These are phyloP conservation scores for Alternaria sp. DNA, from an alignment of 2,329 filamentous ascomycete genomes.

Conservation along the genomic window DNA sequence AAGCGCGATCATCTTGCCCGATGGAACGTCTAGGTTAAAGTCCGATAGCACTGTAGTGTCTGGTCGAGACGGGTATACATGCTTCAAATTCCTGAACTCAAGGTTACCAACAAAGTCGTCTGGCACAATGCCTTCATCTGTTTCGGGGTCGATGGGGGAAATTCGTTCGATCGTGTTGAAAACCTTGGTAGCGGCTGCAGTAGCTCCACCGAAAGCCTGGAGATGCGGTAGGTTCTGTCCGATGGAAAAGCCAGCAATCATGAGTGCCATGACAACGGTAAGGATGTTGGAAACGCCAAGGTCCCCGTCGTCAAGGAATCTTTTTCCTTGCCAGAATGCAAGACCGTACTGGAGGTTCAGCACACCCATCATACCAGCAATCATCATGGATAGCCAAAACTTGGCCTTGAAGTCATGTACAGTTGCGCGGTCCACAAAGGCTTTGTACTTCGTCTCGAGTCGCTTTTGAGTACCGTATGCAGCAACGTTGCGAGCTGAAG, in stretches of 20 bases:
- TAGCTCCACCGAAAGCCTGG: slow-evolving; percentile 83
- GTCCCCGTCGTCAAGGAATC: slow-evolving; percentile 66
- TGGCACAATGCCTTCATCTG: slow-evolving; percentile 75
- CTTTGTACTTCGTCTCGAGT: slow-evolving; percentile 85
- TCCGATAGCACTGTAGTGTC: slow-evolving; percentile 89
- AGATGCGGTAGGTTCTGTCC: slow-evolving; percentile 76
- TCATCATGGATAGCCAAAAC: slow-evolving; percentile 76
- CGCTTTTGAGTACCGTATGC: slow-evolving; percentile 95
- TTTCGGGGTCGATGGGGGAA: slow-evolving; percentile 83
- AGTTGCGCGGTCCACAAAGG: slow-evolving; percentile 76
- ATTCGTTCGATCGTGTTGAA: slow-evolving; percentile 90
- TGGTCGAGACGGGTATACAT: slow-evolving; percentile 93
- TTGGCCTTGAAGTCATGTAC: slow-evolving; percentile 81
- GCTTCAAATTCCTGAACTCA: slow-evolving; percentile 82
- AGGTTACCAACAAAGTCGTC: slow-evolving; percentile 79
- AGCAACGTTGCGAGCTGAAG: slow-evolving; percentile 89
- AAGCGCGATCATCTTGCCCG: slow-evolving; percentile 90
- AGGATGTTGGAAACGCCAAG: slow-evolving; percentile 76
- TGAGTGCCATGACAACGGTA: slow-evolving; percentile 87
- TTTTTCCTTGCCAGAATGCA: slow-evolving; percentile 58
- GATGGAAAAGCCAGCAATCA: slow-evolving; percentile 92
- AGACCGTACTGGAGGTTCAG: slow-evolving; percentile 75
- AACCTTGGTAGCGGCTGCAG: slow-evolving; percentile 90
- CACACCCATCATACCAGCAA: slow-evolving; percentile 83
- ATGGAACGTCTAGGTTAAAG: slow-evolving; percentile 80